These are phyloP conservation scores for Paramecium biaurelia DNA, from an alignment of 73 alveolate species.

Conservation along the genomic window DNA sequence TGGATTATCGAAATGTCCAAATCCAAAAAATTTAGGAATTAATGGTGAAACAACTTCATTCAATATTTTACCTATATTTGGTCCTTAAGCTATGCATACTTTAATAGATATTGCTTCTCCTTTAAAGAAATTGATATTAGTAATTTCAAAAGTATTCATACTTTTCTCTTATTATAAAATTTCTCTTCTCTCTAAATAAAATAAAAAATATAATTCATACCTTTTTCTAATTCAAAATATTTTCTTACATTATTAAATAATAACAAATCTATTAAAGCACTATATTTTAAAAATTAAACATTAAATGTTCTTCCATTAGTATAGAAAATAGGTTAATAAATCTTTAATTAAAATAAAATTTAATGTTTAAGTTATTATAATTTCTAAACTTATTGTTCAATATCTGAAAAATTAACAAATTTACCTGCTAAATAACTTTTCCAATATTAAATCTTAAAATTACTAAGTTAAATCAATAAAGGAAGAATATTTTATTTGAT, in stretches of 20 bases:
- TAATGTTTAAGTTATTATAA: not conserved
- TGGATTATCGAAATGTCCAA: not conserved
- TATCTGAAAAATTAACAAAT: not conserved
- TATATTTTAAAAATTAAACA: not conserved
- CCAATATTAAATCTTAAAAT: not conserved
- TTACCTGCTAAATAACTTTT: not conserved
- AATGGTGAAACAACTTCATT: slow-evolving; percentile 23
- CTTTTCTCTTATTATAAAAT: not conserved
- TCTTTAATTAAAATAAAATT: not conserved
- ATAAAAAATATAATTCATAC: not conserved
- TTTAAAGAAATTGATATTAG: not conserved
- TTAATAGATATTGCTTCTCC: slow-evolving; percentile 8
- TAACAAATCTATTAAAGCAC: not conserved
- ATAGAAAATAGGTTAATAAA: not conserved
- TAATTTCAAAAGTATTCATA: slow-evolving; percentile 3
- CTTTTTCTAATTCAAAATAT: slow-evolving; percentile 18
- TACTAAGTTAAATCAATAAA: not conserved
- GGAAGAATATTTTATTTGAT: not conserved
- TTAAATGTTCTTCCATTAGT: not conserved
- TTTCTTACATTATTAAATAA: slow-evolving; percentile 30
- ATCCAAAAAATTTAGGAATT: slow-evolving; percentile 30
- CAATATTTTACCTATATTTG: slow-evolving; percentile 5
- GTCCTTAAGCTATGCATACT: slow-evolving; percentile 19
- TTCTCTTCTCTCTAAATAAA: not conserved
- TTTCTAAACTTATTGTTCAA: not conserved